Evolutionary conservation across 345 rosid genomes (phyloP).

Genomic region (Bruguiera parviflora): DNA sequence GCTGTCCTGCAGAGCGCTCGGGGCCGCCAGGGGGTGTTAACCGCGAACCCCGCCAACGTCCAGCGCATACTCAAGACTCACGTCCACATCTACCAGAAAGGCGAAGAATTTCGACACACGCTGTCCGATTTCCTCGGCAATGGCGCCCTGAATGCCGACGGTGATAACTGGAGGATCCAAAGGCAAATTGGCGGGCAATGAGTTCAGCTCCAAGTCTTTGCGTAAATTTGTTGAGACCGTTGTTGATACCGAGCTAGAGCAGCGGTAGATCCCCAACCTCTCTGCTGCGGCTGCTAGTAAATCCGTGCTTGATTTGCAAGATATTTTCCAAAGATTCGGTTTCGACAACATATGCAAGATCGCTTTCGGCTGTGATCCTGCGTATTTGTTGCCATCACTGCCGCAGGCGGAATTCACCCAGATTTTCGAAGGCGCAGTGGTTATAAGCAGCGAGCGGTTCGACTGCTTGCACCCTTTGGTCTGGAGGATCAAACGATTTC

Average conservation of each 20-base stretch:
- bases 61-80: slow-evolving; percentile 59
- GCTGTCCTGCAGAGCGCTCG: neutral
- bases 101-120: slow-evolving; percentile 13
- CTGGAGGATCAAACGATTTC: slow-evolving; percentile 46
- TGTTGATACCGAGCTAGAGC: slow-evolving; percentile 46
- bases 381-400: slow-evolving; percentile 42
- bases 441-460: slow-evolving; percentile 37
- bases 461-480: slow-evolving; percentile 19
- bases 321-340: slow-evolving; percentile 57
- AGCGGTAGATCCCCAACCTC: slow-evolving; percentile 54
- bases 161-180: slow-evolving; percentile 59
- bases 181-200: slow-evolving; percentile 63
- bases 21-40: slow-evolving; percentile 31
- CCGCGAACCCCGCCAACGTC: slow-evolving; percentile 59
- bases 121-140: slow-evolving; percentile 62
- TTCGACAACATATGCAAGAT: slow-evolving; percentile 68
- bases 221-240: slow-evolving; percentile 52
- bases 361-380: slow-evolving; percentile 65
- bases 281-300: slow-evolving; percentile 25
- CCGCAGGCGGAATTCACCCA: slow-evolving; percentile 35
- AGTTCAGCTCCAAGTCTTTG: slow-evolving; percentile 66
- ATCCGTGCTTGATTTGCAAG: slow-evolving; percentile 48
- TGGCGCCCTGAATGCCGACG: slow-evolving; percentile 67
- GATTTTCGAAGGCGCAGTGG: slow-evolving; percentile 43
- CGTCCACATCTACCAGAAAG: slow-evolving; percentile 49